Evolutionary conservation across 2,329 filamentous ascomycete genomes (phyloP).

Genomic region (Aspergillus transmontanensis): DNA sequence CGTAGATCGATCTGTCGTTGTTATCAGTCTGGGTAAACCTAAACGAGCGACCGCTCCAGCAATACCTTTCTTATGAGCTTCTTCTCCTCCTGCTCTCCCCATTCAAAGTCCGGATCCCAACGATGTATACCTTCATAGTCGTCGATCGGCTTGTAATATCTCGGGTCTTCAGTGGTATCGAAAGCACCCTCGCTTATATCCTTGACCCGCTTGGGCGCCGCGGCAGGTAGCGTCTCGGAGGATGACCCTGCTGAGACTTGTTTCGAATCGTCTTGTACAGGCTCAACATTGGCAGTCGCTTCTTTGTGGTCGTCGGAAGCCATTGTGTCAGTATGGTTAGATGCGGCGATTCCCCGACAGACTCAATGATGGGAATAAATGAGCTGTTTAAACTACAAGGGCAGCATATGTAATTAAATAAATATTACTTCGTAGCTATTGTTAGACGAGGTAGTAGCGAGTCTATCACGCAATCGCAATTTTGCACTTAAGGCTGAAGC

Average conservation of each 20-base stretch:
- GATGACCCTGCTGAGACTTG: conserved; percentile 17
- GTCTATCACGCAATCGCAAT: conserved; percentile 20
- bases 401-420: not conserved
- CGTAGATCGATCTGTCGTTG: conserved; percentile 44
- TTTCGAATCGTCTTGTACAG: conserved; percentile 15
- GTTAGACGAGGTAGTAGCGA: not conserved
- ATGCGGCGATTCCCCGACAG: not conserved
- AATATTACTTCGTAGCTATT: not conserved
- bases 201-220: conserved; percentile 9
- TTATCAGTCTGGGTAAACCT: not conserved
- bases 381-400: not conserved
- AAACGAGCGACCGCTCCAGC: not conserved
- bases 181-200: conserved; percentile 32
- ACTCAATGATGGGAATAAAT: not conserved
- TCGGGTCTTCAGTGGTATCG: conserved; percentile 37
- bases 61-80: conserved; percentile 41
- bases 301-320: conserved; percentile 17
- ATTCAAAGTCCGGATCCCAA: conserved; percentile 51
- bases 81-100: conserved; percentile 48
- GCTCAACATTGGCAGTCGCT: conserved; percentile 3
- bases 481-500: conserved; percentile 4
- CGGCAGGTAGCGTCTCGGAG: conserved; percentile 13
- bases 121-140: conserved; percentile 52
- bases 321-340: conserved; percentile 17
- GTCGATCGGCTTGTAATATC: conserved; percentile 42